Evolutionary conservation across 2,329 filamentous ascomycete species (phyloP).

Genomic region (Didymella glomerata): DNA sequence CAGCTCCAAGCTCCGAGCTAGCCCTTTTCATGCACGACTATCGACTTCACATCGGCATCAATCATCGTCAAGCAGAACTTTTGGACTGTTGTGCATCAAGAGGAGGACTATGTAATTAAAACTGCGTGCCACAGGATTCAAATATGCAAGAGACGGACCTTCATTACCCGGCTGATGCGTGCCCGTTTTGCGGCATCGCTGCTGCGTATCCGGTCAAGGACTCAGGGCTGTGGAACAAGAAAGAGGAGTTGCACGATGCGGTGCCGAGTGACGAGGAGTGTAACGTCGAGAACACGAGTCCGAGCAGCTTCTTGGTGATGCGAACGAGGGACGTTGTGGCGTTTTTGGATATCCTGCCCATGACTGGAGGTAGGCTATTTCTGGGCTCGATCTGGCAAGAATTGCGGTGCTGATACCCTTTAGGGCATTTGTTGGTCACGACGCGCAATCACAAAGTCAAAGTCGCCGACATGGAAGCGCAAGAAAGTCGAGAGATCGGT

Average conservation of each 20-base stretch:
- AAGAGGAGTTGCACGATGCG: constrained; percentile 26
- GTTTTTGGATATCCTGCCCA: constrained; percentile 92
- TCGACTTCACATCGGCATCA: constrained; percentile 15
- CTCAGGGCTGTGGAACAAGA: constrained; percentile 17
- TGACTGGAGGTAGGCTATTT: constrained; percentile 68
- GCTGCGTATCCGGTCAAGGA: constrained; percentile 55
- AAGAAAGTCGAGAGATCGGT: constrained; percentile 73
- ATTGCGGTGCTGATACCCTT: not conserved
- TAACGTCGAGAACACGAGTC: constrained; percentile 43
- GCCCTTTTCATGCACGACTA: constrained; percentile 13
- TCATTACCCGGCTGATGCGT: constrained; percentile 55
- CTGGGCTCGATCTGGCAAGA: too few species aligned
- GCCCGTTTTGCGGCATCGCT: constrained; percentile 68
- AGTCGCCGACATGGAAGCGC: constrained; percentile 72
- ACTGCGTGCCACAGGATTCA: not conserved
- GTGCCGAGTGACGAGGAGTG: constrained; percentile 40
- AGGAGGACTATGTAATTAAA: not conserved
- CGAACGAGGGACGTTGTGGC: constrained; percentile 80
- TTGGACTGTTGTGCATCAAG: not conserved
- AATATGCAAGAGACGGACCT: constrained; percentile 44
- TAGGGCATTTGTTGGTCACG: constrained; percentile 77
- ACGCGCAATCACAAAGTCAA: constrained; percentile 81
- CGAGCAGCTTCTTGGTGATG: constrained; percentile 70
- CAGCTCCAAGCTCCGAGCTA: constrained; percentile 11
- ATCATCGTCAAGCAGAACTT: not conserved